Evolutionary conservation across 768 basidiomycete species (phyloP).

Genomic region (Hericium coralloides): DNA sequence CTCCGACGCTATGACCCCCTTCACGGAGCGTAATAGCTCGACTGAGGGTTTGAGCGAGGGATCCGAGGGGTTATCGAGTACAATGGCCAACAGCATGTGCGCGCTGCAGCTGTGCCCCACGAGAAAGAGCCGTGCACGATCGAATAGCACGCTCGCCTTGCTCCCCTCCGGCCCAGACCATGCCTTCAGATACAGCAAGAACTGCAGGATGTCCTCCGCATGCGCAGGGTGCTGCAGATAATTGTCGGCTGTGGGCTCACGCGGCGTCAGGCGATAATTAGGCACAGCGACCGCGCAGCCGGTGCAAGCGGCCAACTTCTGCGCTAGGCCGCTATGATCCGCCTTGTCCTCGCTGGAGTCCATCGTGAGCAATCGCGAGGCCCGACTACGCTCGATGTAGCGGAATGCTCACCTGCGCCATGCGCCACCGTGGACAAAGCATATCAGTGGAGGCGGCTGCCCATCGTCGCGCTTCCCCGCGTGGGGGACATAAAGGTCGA

Average conservation of each 20-base stretch:
- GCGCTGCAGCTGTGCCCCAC: constrained; percentile 79
- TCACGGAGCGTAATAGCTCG: constrained; percentile 33
- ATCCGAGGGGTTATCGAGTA: constrained; percentile 40
- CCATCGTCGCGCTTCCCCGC: background rate
- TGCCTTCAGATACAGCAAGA: constrained; percentile 46
- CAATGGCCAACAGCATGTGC: constrained; percentile 67
- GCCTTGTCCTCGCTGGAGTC: constrained; percentile 61
- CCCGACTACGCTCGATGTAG: background rate
- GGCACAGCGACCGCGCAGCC: constrained; percentile 55
- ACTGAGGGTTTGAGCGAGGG: constrained; percentile 38
- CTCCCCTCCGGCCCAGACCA: constrained; percentile 32
- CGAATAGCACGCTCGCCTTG: constrained; percentile 22
- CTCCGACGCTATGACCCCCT: constrained; percentile 56
- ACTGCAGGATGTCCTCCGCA: constrained; percentile 52
- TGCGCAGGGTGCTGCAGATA: constrained; percentile 60
- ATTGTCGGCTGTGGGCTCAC: constrained; percentile 16
- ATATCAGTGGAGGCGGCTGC: constrained; percentile 35
- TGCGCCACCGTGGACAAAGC: constrained; percentile 79
- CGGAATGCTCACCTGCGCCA: constrained; percentile 58
- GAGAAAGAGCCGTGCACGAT: constrained; percentile 40
- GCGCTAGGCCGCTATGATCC: constrained; percentile 47
- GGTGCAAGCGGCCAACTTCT: constrained; percentile 39
- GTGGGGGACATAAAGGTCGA: constrained; percentile 43
- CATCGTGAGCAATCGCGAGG: constrained; percentile 3
- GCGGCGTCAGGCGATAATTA: constrained; percentile 66